Percentiles rank a stretch among this genome's conserved stretches.
phyloP scores from a whole-genome alignment of 2,329 filamentous ascomycete species.

The Neophaeococcomyces aloes region DNA sequence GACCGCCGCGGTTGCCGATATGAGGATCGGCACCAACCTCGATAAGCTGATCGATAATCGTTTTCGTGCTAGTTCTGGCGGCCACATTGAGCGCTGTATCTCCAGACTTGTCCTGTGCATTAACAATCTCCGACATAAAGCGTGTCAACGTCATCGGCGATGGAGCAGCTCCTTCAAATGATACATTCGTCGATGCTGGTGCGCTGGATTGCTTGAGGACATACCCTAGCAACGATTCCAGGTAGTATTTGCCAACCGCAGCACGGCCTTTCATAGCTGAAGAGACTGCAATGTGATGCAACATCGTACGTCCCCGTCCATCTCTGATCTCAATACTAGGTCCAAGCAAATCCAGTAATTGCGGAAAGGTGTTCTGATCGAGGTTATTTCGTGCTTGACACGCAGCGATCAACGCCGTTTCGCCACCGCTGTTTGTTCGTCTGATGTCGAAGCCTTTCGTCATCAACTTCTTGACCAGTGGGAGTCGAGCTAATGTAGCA shows the following conservation, averaged over 20 bases:
- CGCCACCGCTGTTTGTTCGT: slow-evolving; percentile 77
- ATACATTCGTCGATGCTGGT: slow-evolving; percentile 32
- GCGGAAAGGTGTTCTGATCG: slow-evolving; percentile 80
- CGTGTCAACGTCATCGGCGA: slow-evolving; percentile 67
- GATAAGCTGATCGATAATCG: slow-evolving; percentile 90
- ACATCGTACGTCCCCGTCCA: slow-evolving; percentile 75
- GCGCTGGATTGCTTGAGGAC: slow-evolving; percentile 74
- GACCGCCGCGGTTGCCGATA: slow-evolving; percentile 79
- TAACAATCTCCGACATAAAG: slow-evolving; percentile 96
- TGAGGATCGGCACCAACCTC: slow-evolving; percentile 92
- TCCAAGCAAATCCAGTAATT: slow-evolving; percentile 77
- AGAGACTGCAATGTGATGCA: slow-evolving; percentile 93
- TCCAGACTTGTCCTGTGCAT: slow-evolving; percentile 83
- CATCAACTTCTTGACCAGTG: slow-evolving; percentile 70
- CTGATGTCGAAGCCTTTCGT: slow-evolving; percentile 76
- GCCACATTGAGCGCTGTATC: slow-evolving; percentile 94
- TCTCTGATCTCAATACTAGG: slow-evolving; percentile 86
- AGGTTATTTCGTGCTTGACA: slow-evolving; percentile 90
- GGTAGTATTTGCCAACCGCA: slow-evolving; percentile 85
- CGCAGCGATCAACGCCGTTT: slow-evolving; percentile 86
- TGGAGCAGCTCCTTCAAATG: slow-evolving; percentile 32
- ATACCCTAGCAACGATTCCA: slow-evolving; percentile 89
- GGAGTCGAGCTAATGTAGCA: slow-evolving; percentile 77
- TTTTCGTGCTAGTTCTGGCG: slow-evolving; percentile 81
- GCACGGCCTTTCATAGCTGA: slow-evolving; percentile 91